phyloP scores from a whole-genome alignment of 305 asterid genomes.

The Andrographis paniculata region DNA sequence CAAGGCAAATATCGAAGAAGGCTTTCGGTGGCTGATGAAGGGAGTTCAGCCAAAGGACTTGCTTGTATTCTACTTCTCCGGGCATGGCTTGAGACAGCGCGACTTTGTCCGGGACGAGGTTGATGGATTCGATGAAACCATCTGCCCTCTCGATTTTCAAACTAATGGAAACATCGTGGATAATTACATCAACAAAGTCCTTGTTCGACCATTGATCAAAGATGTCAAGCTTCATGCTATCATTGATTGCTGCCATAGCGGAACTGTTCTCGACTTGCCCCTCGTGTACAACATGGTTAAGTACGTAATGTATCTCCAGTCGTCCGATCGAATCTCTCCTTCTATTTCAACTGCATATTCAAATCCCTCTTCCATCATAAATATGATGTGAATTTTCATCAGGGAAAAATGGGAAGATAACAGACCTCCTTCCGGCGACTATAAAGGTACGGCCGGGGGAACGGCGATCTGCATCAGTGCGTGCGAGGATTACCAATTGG shows the following conservation, averaged over 20 bases:
- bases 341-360: no score
- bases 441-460: conserved; percentile 61
- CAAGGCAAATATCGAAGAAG: conserved; percentile 38
- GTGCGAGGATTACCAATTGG: conserved; percentile 63
- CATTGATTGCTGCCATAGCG: conserved; percentile 70
- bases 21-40: conserved; percentile 46
- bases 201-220: conserved; percentile 39
- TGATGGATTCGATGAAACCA: conserved; percentile 67
- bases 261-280: conserved; percentile 67
- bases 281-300: conserved; percentile 24
- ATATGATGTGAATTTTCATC: no score
- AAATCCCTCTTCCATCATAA: no score
- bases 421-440: conserved; percentile 34
- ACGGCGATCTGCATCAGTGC: conserved; percentile 62
- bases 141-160: conserved; percentile 64
- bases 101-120: conserved; percentile 39
- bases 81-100: conserved; percentile 49
- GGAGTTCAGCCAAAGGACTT: conserved; percentile 48
- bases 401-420: conserved; percentile 47
- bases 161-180: conserved; percentile 47
- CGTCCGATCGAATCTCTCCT: no score
- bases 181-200: conserved; percentile 38
- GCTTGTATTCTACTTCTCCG: conserved; percentile 67
- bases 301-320: conserved; percentile 20
- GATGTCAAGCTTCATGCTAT: conserved; percentile 62